Conservation (phyloP, 2,329 filamentous ascomycete species). For the Sarocladium brachiariae region DNA sequence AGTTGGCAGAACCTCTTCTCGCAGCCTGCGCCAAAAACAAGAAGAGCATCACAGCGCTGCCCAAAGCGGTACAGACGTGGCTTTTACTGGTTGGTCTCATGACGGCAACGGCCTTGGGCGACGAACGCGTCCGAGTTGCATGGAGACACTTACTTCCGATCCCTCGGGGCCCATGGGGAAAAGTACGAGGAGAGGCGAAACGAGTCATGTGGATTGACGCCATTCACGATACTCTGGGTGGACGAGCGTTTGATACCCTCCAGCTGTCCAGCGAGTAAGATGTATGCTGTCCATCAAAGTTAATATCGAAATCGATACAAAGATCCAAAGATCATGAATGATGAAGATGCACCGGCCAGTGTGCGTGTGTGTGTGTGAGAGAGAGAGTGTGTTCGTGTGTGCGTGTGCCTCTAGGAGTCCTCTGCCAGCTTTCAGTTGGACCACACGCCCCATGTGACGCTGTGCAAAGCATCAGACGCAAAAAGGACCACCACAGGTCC, state of each 20-base stretch:
- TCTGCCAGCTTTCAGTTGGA: too few species aligned
- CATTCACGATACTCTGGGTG: background rate
- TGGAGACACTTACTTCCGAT: background rate
- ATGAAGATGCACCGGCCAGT: too few species aligned
- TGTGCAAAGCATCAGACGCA: too few species aligned
- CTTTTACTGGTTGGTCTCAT: background rate
- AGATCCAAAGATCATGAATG: background rate
- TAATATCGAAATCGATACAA: background rate
- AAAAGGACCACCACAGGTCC: too few species aligned
- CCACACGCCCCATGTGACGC: too few species aligned
- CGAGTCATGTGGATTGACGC: constrained; percentile 8
- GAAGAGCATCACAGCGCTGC: background rate
- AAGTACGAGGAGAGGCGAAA: background rate
- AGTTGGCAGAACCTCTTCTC: background rate
- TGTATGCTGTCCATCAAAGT: background rate
- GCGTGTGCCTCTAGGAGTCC: too few species aligned
- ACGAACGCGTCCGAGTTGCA: background rate
- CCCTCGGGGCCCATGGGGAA: background rate
- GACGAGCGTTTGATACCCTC: background rate
- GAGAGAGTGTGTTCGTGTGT: too few species aligned
- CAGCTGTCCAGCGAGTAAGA: too few species aligned
- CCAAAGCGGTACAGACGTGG: background rate
- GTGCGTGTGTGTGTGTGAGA: too few species aligned
- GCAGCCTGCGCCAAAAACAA: background rate
- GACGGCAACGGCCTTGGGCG: background rate